Percentiles rank a stretch among this genome's conserved stretches.
Conservation (phyloP, 2,329 filamentous ascomycete genomes). For the Westerdykella sp. region DNA sequence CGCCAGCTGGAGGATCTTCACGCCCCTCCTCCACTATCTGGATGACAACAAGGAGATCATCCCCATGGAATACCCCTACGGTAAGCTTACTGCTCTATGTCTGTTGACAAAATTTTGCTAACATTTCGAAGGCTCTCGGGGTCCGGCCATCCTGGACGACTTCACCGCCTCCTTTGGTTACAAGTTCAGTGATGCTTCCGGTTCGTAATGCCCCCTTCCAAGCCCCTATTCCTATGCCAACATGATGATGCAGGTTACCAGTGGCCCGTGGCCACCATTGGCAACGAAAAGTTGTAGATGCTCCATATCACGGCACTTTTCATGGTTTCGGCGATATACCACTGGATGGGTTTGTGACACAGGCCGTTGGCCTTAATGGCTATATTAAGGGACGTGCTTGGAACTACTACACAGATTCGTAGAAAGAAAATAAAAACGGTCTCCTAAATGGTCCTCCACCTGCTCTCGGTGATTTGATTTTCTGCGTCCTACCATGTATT, state of each 20-base stretch:
- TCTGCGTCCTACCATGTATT: too few relatives aligned
- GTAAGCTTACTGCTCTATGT: constrained; percentile 48
- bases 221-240: constrained; percentile 14
- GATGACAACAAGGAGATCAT: constrained; percentile 99
- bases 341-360: too few relatives aligned
- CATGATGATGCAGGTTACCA: constrained; percentile 30
- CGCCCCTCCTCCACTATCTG: constrained; percentile 92
- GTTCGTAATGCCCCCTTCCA: constrained; percentile 37
- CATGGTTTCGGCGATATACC: too few relatives aligned
- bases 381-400: too few relatives aligned
- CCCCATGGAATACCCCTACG: constrained; percentile 99
- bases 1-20: constrained; percentile 97
- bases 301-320: neutral
- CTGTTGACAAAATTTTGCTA: constrained; percentile 10
- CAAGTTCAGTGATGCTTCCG: constrained; percentile 95
- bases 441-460: too few relatives aligned
- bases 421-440: too few relatives aligned
- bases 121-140: constrained; percentile 71
- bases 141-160: constrained; percentile 92
- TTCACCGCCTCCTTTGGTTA: constrained; percentile 98
- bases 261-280: constrained; percentile 34
- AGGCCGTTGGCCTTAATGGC: too few relatives aligned
- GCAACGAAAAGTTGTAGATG: constrained; percentile 28
- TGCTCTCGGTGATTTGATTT: too few relatives aligned
- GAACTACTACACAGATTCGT: too few relatives aligned